Evolutionary conservation across 306 rosid genomes (phyloP).

Genomic region (Acacia acuminata): DNA sequence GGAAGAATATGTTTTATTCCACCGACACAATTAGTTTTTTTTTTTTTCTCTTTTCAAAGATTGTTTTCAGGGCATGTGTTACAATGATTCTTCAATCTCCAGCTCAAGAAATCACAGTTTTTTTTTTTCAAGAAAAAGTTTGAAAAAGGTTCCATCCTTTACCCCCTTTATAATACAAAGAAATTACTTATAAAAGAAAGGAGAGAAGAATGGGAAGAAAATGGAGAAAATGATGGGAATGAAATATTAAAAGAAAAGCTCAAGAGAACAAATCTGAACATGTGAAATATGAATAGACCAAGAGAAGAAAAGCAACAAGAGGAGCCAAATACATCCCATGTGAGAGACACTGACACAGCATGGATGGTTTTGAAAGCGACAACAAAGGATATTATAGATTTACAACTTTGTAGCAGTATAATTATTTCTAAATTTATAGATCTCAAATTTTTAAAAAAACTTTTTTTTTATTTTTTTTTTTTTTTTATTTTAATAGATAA

Average conservation of each 20-base stretch:
- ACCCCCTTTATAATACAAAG: too few relatives aligned
- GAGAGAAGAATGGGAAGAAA: too few relatives aligned
- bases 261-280: background rate
- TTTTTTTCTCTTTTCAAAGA: background rate
- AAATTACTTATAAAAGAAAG: too few relatives aligned
- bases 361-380: background rate
- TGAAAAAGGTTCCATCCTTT: too few relatives aligned
- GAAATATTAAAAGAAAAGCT: background rate
- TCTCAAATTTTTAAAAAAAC: background rate
- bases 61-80: background rate
- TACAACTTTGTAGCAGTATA: background rate
- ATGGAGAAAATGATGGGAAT: too few relatives aligned
- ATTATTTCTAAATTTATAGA: background rate
- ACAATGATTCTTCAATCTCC: constrained; percentile 8
- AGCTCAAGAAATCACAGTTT: background rate
- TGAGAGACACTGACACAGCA: background rate
- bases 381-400: background rate
- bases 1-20: background rate
- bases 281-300: background rate
- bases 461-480: background rate
- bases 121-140: too few relatives aligned
- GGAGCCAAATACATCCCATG: constrained; percentile 27
- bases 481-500: background rate
- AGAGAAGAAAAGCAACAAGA: constrained; percentile 26
- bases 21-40: constrained; percentile 27